phyloP scores from a whole-genome alignment of 176 grass and related monocot genomes.

The Juncus effusus region DNA sequence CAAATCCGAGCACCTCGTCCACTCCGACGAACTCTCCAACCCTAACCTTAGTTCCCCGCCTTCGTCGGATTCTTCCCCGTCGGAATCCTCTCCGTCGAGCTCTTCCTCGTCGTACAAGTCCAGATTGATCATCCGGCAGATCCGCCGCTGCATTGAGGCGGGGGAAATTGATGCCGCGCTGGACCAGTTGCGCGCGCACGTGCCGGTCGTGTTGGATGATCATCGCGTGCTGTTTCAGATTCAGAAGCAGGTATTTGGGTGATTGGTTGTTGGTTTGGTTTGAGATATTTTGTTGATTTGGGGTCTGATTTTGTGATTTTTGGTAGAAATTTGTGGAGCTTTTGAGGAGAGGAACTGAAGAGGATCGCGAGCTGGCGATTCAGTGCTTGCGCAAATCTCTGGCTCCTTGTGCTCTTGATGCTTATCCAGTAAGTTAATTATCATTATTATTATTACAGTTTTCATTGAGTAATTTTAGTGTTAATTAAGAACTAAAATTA shows the following conservation, averaged over 20 bases:
- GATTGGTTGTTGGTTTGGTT: conserved; percentile 4
- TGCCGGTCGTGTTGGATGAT: conserved; percentile 63
- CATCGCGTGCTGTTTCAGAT: conserved; percentile 86
- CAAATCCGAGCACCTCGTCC: conserved; percentile 66
- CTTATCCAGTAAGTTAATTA: conserved; percentile 67
- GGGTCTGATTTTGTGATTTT: not conserved
- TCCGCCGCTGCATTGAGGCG: conserved; percentile 51
- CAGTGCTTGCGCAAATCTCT: conserved; percentile 67
- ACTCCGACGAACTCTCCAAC: conserved; percentile 5
- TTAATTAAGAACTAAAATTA: not conserved
- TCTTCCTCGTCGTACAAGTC: conserved; percentile 45
- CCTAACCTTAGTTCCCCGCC: conserved; percentile 41
- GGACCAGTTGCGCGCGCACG: conserved; percentile 54
- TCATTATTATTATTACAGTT: not conserved
- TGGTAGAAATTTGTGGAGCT: conserved; percentile 88
- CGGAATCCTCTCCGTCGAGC: conserved; percentile 22
- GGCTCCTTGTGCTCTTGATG: conserved; percentile 85
- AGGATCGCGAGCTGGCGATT: conserved; percentile 58
- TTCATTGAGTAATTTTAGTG: not conserved
- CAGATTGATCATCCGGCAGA: conserved; percentile 51
- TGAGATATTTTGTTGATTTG: not conserved
- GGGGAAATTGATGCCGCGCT: conserved; percentile 76
- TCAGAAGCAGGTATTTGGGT: conserved; percentile 72
- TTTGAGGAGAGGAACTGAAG: conserved; percentile 66
- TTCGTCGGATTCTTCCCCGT: conserved; percentile 32